Conservation (phyloP, 257 asterid species). For the Solanum pennellii region DNA sequence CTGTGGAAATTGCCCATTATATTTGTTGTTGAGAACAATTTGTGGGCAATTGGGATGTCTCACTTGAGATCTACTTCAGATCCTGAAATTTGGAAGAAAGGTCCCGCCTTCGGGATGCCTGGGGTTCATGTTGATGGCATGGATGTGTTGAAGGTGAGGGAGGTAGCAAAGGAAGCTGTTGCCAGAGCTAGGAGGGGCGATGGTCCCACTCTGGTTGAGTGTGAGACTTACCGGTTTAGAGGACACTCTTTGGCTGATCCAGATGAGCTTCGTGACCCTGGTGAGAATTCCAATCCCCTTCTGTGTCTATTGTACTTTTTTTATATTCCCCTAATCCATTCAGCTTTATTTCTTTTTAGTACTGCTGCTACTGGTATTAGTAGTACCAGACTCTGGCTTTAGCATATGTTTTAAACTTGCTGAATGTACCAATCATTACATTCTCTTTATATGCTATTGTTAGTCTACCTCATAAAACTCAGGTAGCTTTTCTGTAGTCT, state of each 20-base stretch:
- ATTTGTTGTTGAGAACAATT: slow-evolving; percentile 92
- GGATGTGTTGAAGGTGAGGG: slow-evolving; percentile 98
- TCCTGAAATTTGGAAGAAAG: slow-evolving; percentile 94
- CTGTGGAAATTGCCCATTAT: slow-evolving; percentile 92
- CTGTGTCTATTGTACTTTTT: background rate
- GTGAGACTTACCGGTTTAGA: slow-evolving; percentile 94
- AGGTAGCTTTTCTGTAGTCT: background rate
- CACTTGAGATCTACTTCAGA: slow-evolving; percentile 96
- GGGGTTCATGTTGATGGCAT: slow-evolving; percentile 97
- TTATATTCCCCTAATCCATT: background rate
- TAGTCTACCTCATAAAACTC: background rate
- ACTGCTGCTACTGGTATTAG: background rate
- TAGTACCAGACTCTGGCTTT: background rate
- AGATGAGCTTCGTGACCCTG: slow-evolving; percentile 99
- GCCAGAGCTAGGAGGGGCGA: slow-evolving; percentile 92
- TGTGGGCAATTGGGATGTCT: slow-evolving; percentile 99
- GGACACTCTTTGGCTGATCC: slow-evolving; percentile 99
- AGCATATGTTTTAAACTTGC: background rate
- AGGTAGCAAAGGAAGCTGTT: slow-evolving; percentile 89
- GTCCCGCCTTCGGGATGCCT: slow-evolving; percentile 98
- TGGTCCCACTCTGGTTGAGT: slow-evolving; percentile 92
- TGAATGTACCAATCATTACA: background rate
- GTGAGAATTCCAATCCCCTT: slow-evolving; percentile 23
- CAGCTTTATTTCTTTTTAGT: background rate
- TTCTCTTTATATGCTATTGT: background rate